Conservation (phyloP, 305 asterid genomes). For the Nicotiana rustica region DNA sequence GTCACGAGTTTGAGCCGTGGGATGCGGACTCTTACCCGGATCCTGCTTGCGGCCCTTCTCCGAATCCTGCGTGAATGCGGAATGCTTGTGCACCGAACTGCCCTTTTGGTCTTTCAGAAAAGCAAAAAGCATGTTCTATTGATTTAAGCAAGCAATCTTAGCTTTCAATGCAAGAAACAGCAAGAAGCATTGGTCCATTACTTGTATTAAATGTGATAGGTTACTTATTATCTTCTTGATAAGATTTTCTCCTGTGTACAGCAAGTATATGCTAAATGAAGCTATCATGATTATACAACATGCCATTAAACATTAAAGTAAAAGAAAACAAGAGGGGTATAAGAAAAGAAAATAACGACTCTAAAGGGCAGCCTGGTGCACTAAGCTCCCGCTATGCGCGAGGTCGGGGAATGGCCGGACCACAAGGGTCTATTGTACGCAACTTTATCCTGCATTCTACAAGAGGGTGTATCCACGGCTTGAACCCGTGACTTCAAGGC, state of each 20-base stretch:
- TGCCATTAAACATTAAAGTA: neutral
- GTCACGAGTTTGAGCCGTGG: too few species aligned
- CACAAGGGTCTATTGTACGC: too few species aligned
- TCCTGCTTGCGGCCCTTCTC: too few species aligned
- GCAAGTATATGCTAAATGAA: neutral
- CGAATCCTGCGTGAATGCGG: too few species aligned
- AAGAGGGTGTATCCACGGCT: too few species aligned
- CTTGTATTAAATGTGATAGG: conserved; percentile 44
- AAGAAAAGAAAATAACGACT: conserved; percentile 15
- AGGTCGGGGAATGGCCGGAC: too few species aligned
- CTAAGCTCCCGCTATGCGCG: too few species aligned
- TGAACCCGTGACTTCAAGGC: too few species aligned
- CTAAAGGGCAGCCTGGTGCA: too few species aligned
- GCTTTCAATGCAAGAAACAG: conserved; percentile 57
- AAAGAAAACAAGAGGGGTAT: neutral
- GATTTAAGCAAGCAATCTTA: conserved; percentile 48
- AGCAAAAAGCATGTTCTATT: conserved; percentile 40
- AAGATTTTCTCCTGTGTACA: conserved; percentile 18
- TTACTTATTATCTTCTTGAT: conserved; percentile 39
- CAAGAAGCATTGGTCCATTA: conserved; percentile 38
- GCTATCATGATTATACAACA: conserved; percentile 28
- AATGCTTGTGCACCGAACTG: too few species aligned
- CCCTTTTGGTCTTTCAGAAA: conserved; percentile 9
- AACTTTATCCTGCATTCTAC: too few species aligned
- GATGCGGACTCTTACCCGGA: too few species aligned